A percentile compares a stretch with the other conserved stretches of the same genome.
Conservation (phyloP, 1,139 yeast species). For the Yamadazyma trypodendri region DNA sequence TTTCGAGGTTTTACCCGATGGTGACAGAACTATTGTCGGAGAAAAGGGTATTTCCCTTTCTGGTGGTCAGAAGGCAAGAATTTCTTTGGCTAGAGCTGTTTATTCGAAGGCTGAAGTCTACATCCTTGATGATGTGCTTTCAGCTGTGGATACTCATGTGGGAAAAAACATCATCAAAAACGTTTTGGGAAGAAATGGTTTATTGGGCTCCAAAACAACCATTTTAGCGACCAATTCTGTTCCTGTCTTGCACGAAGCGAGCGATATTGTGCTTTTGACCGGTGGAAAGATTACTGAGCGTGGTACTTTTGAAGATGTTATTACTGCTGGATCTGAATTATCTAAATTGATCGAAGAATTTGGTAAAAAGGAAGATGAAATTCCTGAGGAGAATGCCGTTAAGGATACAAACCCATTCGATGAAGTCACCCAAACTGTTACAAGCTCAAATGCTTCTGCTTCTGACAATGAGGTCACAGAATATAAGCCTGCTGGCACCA, state of each 20-base stretch:
- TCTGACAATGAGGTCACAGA: conserved; percentile 9
- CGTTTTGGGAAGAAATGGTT: conserved; percentile 28
- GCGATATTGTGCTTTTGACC: conserved; percentile 27
- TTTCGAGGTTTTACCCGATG: conserved; percentile 37
- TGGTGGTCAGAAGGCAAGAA: conserved; percentile 48
- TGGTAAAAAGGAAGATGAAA: conserved; percentile 19
- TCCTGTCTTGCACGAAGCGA: conserved; percentile 31
- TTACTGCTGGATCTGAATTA: conserved; percentile 20
- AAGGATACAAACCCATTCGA: conserved; percentile 5
- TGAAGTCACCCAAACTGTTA: neutral
- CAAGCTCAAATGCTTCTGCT: conserved; percentile 4
- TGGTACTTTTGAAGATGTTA: conserved; percentile 30
- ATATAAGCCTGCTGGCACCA: conserved; percentile 10
- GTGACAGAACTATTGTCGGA: conserved; percentile 42
- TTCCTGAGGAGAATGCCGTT: conserved; percentile 11
- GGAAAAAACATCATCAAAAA: conserved; percentile 34
- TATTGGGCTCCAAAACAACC: conserved; percentile 32
- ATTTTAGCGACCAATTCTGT: conserved; percentile 41
- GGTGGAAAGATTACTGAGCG: conserved; percentile 30
- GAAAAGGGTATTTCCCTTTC: conserved; percentile 45
- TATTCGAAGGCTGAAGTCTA: conserved; percentile 40
- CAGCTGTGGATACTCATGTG: conserved; percentile 43
- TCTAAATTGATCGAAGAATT: conserved; percentile 26
- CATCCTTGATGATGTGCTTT: conserved; percentile 36
- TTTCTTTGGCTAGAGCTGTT: conserved; percentile 42